These are phyloP conservation scores for Termitomyces titanicus DNA, from an alignment of 768 basidiomycete species.

Conservation along the genomic window DNA sequence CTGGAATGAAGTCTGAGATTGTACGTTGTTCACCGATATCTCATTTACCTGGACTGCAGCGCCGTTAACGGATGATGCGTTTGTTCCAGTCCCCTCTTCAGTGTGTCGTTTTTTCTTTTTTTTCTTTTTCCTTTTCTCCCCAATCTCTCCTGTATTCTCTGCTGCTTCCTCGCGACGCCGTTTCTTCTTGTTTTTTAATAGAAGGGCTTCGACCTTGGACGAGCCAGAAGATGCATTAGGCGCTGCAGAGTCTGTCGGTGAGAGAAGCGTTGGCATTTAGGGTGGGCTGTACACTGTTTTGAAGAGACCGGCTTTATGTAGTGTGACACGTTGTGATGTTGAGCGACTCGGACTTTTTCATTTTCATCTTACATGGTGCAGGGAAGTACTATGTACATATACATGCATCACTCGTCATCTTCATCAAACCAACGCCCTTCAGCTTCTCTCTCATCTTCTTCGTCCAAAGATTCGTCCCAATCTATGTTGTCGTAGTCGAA, in stretches of 20 bases:
- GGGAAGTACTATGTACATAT: not conserved
- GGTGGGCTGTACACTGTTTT: conserved; percentile 31
- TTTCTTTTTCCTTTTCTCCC: conserved; percentile 22
- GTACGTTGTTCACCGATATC: not conserved
- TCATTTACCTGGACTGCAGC: not conserved
- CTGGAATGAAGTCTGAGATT: conserved; percentile 23
- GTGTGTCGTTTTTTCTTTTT: conserved; percentile 35
- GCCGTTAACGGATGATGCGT: not conserved
- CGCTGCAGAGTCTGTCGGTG: not conserved
- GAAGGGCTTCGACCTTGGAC: not conserved
- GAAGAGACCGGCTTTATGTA: conserved; percentile 5
- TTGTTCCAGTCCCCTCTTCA: conserved; percentile 22
- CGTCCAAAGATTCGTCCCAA: conserved; percentile 71
- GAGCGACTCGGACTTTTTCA: not conserved
- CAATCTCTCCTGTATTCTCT: conserved; percentile 12
- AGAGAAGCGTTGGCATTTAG: conserved; percentile 36
- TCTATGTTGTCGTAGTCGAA: conserved; percentile 71
- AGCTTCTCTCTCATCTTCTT: conserved; percentile 52
- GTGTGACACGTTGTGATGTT: conserved; percentile 12
- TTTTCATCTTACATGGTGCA: not conserved
- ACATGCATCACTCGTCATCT: conserved; percentile 38
- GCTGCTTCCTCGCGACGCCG: conserved; percentile 24
- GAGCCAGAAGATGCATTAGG: not conserved
- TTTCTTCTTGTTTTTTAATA: conserved; percentile 38
- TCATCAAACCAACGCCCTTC: conserved; percentile 77